These are phyloP conservation scores for Podospora pseudocomata DNA, from an alignment of 495 filamentous ascomycete species.

Conservation along the genomic window DNA sequence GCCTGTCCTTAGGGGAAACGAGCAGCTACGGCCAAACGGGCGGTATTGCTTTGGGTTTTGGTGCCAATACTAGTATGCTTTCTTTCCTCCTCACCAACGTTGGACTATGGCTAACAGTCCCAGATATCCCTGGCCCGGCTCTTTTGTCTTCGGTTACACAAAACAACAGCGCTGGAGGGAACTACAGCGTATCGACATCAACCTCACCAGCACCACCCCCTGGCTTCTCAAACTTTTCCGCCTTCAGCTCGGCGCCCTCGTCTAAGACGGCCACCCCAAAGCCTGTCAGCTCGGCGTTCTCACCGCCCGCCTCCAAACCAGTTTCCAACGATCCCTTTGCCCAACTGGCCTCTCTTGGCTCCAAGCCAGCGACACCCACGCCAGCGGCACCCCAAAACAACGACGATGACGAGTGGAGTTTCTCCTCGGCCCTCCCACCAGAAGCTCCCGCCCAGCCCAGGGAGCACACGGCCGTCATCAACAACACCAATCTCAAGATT, in stretches of 20 bases:
- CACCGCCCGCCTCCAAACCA: conserved; percentile 38
- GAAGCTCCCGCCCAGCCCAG: conserved; percentile 40
- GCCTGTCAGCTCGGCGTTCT: conserved; percentile 42
- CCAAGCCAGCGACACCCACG: conserved; percentile 32
- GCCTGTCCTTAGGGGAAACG: conserved; percentile 49
- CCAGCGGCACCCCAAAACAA: conserved; percentile 37
- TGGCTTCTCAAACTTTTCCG: conserved; percentile 61
- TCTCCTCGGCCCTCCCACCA: conserved; percentile 80
- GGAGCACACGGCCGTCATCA: conserved; percentile 47
- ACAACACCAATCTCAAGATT: conserved; percentile 50
- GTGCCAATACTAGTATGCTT: conserved; percentile 59
- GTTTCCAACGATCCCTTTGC: conserved; percentile 62
- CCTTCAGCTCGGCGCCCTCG: conserved; percentile 42
- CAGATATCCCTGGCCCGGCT: conserved; percentile 61
- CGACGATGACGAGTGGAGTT: conserved; percentile 89
- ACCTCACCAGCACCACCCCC: conserved; percentile 36
- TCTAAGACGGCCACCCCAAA: conserved; percentile 50
- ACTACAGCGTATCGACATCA: conserved; percentile 18
- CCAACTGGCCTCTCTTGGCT: conserved; percentile 55
- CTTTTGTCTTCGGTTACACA: conserved; percentile 61
- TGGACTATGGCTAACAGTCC: conserved; percentile 8
- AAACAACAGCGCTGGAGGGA: conserved; percentile 49
- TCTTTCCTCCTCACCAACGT: background rate
- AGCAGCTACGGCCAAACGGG: conserved; percentile 63
- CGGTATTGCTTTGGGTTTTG: conserved; percentile 81